phyloP scores from a whole-genome alignment of 2,329 filamentous ascomycete species.

The Neospermospora avenae region DNA sequence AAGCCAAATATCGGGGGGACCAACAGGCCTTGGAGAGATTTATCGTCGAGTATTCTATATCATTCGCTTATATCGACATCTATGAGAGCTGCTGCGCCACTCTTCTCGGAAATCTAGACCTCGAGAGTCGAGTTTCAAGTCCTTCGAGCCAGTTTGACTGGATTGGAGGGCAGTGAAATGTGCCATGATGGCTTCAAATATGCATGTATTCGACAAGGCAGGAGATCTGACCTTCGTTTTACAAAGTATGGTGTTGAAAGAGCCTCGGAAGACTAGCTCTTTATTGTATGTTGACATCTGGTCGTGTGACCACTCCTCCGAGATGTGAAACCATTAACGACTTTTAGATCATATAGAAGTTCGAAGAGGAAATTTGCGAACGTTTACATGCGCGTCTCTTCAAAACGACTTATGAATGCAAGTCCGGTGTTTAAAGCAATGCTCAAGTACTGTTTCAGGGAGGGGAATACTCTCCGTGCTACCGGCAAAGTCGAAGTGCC shows the following conservation, averaged over 20 bases:
- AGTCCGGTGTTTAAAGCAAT: conserved; percentile 16
- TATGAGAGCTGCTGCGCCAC: conserved; percentile 1
- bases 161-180: not conserved
- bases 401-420: conserved; percentile 7
- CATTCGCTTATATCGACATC: not conserved
- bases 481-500: conserved; percentile 12
- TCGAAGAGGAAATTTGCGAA: conserved; percentile 5
- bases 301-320: not conserved
- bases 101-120: not conserved
- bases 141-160: not conserved
- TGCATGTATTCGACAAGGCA: conserved; percentile 7
- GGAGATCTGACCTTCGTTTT: conserved; percentile 15
- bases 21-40: not conserved
- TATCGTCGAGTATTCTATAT: not conserved
- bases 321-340: not conserved
- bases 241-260: conserved; percentile 8
- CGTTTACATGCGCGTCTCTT: conserved; percentile 10
- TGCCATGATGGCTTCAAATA: conserved; percentile 8
- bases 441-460: conserved; percentile 13
- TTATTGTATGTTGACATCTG: conserved; percentile 9
- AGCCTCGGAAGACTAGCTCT: conserved; percentile 11
- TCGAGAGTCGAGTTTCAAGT: not conserved
- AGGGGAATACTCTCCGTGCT: conserved; percentile 11
- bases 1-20: not conserved
- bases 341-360: conserved; percentile 6